Evolutionary conservation across 139 green algal species (phyloP).

Genomic region (Chlorella sp.): DNA sequence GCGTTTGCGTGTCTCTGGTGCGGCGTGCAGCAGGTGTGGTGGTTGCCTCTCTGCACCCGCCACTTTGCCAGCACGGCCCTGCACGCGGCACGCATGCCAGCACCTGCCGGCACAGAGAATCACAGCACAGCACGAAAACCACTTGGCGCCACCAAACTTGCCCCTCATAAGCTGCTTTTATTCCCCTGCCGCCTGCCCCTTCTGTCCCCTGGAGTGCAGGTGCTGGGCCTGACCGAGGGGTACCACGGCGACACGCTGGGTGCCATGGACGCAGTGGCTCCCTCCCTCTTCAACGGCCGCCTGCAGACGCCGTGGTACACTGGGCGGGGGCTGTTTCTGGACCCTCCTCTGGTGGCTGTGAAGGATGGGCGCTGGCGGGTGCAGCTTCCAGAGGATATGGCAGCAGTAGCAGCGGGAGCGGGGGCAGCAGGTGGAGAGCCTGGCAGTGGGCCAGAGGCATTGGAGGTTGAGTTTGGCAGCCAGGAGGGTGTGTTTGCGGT

Average conservation of each 20-base stretch:
- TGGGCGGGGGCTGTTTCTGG: conserved; percentile 81
- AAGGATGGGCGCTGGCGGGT: conserved; percentile 54
- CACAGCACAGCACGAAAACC: background rate
- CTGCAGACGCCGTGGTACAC: conserved; percentile 84
- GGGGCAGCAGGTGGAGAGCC: background rate
- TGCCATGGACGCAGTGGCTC: conserved; percentile 86
- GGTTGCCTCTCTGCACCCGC: too few species aligned
- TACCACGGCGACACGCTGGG: conserved; percentile 99
- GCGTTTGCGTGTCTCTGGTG: too few species aligned
- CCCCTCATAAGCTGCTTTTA: background rate
- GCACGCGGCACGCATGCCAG: too few species aligned
- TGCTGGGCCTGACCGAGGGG: conserved; percentile 85
- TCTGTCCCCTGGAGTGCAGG: conserved; percentile 43
- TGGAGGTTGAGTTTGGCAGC: background rate
- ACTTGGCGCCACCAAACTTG: too few species aligned
- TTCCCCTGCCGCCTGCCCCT: too few species aligned
- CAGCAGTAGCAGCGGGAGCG: background rate
- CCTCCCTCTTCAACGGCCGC: conserved; percentile 80
- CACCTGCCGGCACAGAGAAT: background rate
- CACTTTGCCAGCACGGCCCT: too few species aligned
- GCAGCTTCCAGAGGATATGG: conserved; percentile 10
- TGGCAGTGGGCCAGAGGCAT: background rate
- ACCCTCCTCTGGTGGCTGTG: conserved; percentile 74
- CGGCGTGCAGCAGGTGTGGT: too few species aligned
- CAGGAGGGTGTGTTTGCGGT: conserved; percentile 31